Evolutionary conservation across 768 basidiomycete species (phyloP).

Genomic region (Phlegmacium glaucopus): DNA sequence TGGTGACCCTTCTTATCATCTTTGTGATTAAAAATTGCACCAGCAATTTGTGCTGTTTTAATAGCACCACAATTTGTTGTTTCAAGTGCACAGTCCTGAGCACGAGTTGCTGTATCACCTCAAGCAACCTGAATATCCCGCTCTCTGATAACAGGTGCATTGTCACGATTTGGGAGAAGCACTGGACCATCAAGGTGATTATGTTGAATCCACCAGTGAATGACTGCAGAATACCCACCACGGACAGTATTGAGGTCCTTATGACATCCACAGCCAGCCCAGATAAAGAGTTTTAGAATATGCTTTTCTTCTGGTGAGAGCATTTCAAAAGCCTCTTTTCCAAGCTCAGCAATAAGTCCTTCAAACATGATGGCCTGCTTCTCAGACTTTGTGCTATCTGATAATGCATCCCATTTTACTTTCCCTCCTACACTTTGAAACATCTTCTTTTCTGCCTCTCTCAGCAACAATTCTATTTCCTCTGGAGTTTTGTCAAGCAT

Average conservation of each 20-base stretch:
- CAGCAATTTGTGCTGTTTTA: slow-evolving; percentile 9
- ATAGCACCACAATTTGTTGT: slow-evolving; percentile 4
- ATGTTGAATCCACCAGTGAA: slow-evolving; percentile 15
- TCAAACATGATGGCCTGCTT: too few relatives aligned
- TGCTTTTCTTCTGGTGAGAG: slow-evolving; percentile 14
- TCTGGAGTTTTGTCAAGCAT: slow-evolving; percentile 11
- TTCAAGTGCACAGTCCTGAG: slow-evolving; percentile 4
- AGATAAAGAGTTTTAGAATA: slow-evolving; percentile 22
- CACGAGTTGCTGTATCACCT: slow-evolving; percentile 1
- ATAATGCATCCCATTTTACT: slow-evolving; percentile 11
- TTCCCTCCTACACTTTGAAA: slow-evolving; percentile 12
- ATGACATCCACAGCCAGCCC: slow-evolving; percentile 30
- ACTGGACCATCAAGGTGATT: slow-evolving; percentile 17
- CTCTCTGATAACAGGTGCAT: slow-evolving; percentile 17
- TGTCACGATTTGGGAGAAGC: slow-evolving; percentile 24
- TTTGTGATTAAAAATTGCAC: too few relatives aligned
- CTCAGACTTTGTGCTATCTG: too few relatives aligned
- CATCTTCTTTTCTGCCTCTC: slow-evolving; percentile 8
- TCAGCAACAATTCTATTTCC: slow-evolving; percentile 4
- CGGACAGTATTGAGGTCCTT: slow-evolving; percentile 29
- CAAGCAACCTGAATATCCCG: slow-evolving; percentile 10
- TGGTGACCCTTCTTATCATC: slow-evolving; percentile 10
- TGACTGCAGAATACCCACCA: slow-evolving; percentile 20
- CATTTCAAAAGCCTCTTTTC: slow-evolving; percentile 10
- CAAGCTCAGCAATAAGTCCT: too few relatives aligned